phyloP scores from a whole-genome alignment of 441 rosid species.

The Euphorbia schlechtendalii region DNA sequence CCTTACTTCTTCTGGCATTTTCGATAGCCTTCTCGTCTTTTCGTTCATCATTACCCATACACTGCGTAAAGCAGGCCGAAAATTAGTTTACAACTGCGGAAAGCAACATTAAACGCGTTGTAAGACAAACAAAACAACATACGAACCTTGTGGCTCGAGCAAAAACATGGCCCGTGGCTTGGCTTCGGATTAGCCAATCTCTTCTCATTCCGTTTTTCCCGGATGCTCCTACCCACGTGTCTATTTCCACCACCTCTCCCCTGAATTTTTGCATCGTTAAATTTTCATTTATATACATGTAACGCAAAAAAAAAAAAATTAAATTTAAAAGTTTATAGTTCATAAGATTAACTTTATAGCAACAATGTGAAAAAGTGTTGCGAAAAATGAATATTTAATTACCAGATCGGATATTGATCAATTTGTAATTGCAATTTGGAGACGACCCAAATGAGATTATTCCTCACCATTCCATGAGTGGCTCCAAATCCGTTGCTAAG shows the following conservation, averaged over 20 bases:
- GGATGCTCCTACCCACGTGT: constrained; percentile 75
- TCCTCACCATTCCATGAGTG: constrained; percentile 62
- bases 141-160: constrained; percentile 56
- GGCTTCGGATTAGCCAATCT: constrained; percentile 64
- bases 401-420: constrained; percentile 67
- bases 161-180: constrained; percentile 55
- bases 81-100: too few species aligned
- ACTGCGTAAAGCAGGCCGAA: constrained; percentile 23
- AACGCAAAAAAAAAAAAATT: too few species aligned
- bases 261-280: constrained; percentile 31
- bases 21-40: constrained; percentile 56
- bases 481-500: constrained; percentile 75
- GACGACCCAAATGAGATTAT: constrained; percentile 77
- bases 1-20: constrained; percentile 66
- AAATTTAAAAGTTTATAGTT: too few species aligned
- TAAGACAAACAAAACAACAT: background rate
- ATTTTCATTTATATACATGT: too few species aligned
- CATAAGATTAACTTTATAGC: too few species aligned
- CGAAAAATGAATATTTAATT: too few species aligned
- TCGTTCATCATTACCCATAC: constrained; percentile 80
- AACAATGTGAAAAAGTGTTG: too few species aligned
- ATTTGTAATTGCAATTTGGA: constrained; percentile 60
- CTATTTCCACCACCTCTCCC: constrained; percentile 69
- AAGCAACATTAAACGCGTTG: too few species aligned
- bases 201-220: constrained; percentile 73